Evolutionary conservation across 192 early-diverging fungal genomes (phyloP), one percentile per base, ranked within the genome.

Genomic region (Coemansia sp.): DNA sequence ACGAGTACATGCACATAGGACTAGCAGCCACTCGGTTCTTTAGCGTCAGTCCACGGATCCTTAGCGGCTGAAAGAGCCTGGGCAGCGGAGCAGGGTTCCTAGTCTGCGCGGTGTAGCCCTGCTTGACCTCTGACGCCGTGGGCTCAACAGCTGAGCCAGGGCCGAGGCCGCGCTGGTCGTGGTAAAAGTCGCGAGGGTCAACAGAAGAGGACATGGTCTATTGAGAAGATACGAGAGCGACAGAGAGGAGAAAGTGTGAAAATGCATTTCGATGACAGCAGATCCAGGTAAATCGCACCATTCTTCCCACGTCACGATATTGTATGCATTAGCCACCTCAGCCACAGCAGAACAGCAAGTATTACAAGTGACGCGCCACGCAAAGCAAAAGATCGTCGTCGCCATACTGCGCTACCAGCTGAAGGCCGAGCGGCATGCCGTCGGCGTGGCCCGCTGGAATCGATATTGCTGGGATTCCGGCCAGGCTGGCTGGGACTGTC

Each of bases 401-500:
- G 11, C 94, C 94, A 72, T 89, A 95, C 71, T 94, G 94, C 3
- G 87, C 87, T 35, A 90, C 69, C n/a, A 98, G 71, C 70, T 98
- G 95, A 41, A 98, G 68, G 1, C 93, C 94, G 65, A 94, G 74
- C 9, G 93, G 92, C 64, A 88, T 76, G 6, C 85, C 85, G 28
- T 81, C 76, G 5, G 71, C 43, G 12, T 23, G 59, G 1, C 81
- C 84, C 69, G 76, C 80, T 18, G 90, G 90, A 0, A 93, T 79
- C 23, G 87, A 86, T 20, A 93, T 84, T 0, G 91, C 88, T 18
- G 91, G 91, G 13, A 90, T 70, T 34, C 95, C 95, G 0, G 93
- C 94, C 62, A 97, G 76, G 61, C 88, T 93, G 6, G 91, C 90
- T 14, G 95, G 91, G 1, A 96, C 88, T 6, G 94, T 96, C 84